Evolutionary conservation across 768 basidiomycete genomes (phyloP), one percentile per base, ranked within the genome.

Genomic region (Boletus barrowsii): DNA sequence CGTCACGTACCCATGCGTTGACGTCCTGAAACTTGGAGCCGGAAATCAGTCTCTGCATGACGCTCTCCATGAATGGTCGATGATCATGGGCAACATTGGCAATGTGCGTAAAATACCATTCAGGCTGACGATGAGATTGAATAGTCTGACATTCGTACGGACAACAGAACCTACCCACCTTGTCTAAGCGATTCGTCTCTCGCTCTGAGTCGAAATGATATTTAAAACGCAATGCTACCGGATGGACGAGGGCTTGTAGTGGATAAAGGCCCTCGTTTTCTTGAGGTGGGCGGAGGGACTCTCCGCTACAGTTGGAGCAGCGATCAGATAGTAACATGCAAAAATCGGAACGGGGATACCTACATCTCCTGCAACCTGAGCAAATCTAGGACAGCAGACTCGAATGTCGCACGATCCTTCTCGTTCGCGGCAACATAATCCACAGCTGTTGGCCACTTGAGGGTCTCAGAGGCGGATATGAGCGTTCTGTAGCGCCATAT

Each of bases 41-140:
- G 4, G 79, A 70, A 24, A 97, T 67, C 3, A 98, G 68, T 29
- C 73, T 77, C 68, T 96, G 94, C 18, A 96, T 73, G 42, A 87
- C 75, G 10, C 72, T 73, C 46, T 89, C 84, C 79, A 97, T 84
- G 69, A 98, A 95, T 3, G 77, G 70, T 24, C 82, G 79, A 56
- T 98, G 94, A 53, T 96, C 90, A 61, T 93, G 91, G 13, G 83
- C 80, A 54, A 88, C 82, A 66, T 98, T 95, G 45, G 91, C 78
- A 22, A 98, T 76, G 68, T 98, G 91, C 3, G 93, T 87, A 67
- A 98, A 90, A 64, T 92, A 98, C 92, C 95, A 98, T 69, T 98
- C 97, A 1, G 97, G 96, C 93, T 96, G 64, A 22, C 45, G 50
- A 58, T 26, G 39, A 22, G 15, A 22, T 15, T 47, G n/a, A 53